Conservation (phyloP, 352 stramenopile species). For the Globisporangium nagaii region DNA sequence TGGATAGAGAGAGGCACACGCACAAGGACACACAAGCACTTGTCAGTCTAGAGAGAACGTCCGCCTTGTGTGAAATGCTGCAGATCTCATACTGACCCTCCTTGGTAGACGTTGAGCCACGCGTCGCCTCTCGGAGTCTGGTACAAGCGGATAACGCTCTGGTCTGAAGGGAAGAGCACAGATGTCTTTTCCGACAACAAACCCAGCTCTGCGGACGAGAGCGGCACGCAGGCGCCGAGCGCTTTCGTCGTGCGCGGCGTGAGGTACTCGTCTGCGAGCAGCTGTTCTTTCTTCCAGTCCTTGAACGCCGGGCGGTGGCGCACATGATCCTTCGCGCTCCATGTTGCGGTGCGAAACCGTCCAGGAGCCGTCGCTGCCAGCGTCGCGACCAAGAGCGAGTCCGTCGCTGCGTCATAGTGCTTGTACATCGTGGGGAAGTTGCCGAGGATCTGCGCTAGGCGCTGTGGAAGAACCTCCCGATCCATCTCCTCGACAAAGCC, state of each 20-base stretch:
- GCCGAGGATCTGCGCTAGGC: conserved; percentile 39
- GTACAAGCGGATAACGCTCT: conserved; percentile 51
- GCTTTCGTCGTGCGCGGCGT: conserved; percentile 52
- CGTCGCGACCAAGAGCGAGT: conserved; percentile 47
- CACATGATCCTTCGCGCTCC: conserved; percentile 52
- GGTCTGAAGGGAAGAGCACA: conserved; percentile 60
- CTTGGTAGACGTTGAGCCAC: conserved; percentile 68
- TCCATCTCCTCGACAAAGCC: conserved; percentile 31
- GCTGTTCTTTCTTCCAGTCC: conserved; percentile 49
- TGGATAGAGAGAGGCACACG: conserved; percentile 15
- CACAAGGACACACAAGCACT: background rate
- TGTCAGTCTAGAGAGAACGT: background rate
- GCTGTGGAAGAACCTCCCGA: conserved; percentile 46
- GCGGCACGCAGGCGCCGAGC: conserved; percentile 32
- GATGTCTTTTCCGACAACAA: conserved; percentile 39
- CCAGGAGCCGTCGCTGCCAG: conserved; percentile 45
- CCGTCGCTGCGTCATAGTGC: conserved; percentile 48
- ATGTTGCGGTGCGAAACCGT: conserved; percentile 34
- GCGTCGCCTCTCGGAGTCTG: conserved; percentile 29
- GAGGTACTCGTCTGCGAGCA: conserved; percentile 40
- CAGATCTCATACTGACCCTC: conserved; percentile 21
- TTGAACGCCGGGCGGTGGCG: conserved; percentile 63
- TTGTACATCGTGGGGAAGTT: conserved; percentile 31
- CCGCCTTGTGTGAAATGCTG: background rate
- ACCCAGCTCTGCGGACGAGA: conserved; percentile 45